phyloP scores from a whole-genome alignment of 2,329 filamentous ascomycete genomes.

The Trichoderma asperellum region DNA sequence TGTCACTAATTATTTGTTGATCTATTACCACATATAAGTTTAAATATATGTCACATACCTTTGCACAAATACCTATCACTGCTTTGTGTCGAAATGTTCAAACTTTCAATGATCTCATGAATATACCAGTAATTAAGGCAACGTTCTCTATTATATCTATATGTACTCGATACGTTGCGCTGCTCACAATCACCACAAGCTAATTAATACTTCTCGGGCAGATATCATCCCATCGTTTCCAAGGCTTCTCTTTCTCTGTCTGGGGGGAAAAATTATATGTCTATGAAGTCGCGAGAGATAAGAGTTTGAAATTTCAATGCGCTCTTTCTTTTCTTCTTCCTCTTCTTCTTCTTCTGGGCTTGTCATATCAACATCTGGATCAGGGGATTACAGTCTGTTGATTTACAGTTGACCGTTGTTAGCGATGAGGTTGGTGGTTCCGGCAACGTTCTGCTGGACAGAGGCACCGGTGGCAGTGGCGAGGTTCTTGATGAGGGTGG shows the following conservation, averaged over 20 bases:
- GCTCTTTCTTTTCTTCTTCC: background rate
- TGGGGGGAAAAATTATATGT: background rate
- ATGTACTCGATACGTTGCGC: slow-evolving; percentile 3
- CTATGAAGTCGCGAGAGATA: slow-evolving; percentile 9
- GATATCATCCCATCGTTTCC: background rate
- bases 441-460: slow-evolving; percentile 46
- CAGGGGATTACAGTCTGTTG: background rate
- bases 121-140: background rate
- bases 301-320: background rate
- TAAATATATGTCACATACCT: background rate
- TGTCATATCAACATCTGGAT: background rate
- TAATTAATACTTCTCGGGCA: background rate
- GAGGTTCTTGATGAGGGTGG: slow-evolving; percentile 57
- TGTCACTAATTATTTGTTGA: background rate
- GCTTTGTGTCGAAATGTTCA: background rate
- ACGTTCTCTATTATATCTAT: slow-evolving; percentile 4
- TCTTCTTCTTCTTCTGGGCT: background rate
- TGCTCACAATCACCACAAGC: background rate
- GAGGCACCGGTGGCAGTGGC: slow-evolving; percentile 51
- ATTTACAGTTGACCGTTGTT: slow-evolving; percentile 54
- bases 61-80: background rate
- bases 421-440: slow-evolving; percentile 58
- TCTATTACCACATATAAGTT: background rate
- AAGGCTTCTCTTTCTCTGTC: background rate
- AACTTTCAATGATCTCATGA: background rate